A percentile compares a stretch with the other conserved stretches of the same genome.
Evolutionary conservation across 768 basidiomycete species (phyloP).

Genomic region (Pholiota molesta): DNA sequence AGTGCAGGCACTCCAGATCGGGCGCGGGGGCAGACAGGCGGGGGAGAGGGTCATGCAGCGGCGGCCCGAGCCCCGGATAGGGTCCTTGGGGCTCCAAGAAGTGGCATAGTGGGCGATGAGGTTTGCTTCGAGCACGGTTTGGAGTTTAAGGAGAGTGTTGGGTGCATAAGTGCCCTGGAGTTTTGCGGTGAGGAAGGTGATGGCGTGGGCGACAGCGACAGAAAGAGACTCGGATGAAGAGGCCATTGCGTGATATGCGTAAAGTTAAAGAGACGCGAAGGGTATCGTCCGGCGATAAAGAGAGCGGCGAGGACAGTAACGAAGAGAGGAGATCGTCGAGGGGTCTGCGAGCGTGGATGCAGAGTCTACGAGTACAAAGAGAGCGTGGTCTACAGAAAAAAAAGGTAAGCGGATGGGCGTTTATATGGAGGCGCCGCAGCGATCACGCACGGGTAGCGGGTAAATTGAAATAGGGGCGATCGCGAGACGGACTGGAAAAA

Average conservation of each 20-base stretch:
- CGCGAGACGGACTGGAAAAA: conserved; percentile 7
- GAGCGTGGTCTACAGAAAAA: conserved; percentile 17
- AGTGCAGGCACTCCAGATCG: conserved; percentile 72
- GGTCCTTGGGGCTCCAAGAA: conserved; percentile 67
- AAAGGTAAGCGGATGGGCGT: conserved; percentile 16
- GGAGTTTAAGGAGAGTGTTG: conserved; percentile 67
- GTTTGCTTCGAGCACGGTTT: conserved; percentile 72
- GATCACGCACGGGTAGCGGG: conserved; percentile 15
- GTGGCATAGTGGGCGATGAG: conserved; percentile 69
- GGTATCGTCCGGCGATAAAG: conserved; percentile 69
- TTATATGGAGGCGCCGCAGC: conserved; percentile 17
- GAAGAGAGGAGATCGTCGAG: conserved; percentile 33
- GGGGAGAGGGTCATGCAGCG: conserved; percentile 79
- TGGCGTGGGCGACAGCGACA: conserved; percentile 71
- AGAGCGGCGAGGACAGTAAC: conserved; percentile 32
- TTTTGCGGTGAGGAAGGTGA: conserved; percentile 73
- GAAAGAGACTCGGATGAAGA: conserved; percentile 54
- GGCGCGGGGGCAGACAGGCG: conserved; percentile 65
- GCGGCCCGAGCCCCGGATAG: conserved; percentile 68
- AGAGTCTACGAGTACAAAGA: conserved; percentile 22
- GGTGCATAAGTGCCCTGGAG: conserved; percentile 61
- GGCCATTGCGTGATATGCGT: conserved; percentile 37
- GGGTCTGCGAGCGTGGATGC: background rate
- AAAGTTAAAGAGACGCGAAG: conserved; percentile 24
- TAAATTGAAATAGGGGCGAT: conserved; percentile 6